Conservation (phyloP, 176 grass and related monocot genomes). For the Avena sativa region DNA sequence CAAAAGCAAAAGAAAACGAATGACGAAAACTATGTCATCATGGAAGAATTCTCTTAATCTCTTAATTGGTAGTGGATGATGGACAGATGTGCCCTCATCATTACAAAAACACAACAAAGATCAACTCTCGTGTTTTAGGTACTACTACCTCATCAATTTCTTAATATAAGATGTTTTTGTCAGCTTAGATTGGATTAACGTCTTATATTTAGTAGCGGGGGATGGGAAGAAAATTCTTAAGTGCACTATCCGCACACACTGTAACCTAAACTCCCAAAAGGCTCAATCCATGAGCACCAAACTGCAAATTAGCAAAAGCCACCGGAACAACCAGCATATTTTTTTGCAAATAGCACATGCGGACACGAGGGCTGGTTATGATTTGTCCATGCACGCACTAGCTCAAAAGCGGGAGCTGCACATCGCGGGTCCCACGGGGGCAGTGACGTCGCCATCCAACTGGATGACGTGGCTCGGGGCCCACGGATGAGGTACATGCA, state of each 20-base stretch:
- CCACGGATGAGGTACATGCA: background rate
- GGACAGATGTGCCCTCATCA: too few species aligned
- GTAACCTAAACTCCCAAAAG: background rate
- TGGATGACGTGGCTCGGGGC: constrained; percentile 34
- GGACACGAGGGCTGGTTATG: background rate
- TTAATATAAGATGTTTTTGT: too few species aligned
- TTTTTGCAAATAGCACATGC: background rate
- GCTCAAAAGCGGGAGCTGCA: background rate
- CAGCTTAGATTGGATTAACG: too few species aligned
- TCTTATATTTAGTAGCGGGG: too few species aligned
- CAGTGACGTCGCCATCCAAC: constrained; percentile 29
- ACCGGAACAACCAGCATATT: background rate
- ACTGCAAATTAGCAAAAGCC: background rate
- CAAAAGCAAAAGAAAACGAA: background rate
- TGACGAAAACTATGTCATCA: background rate
- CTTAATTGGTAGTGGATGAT: too few species aligned
- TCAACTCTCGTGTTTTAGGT: too few species aligned
- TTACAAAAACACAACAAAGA: too few species aligned
- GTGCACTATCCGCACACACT: background rate
- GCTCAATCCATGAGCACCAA: background rate
- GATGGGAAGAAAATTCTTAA: background rate
- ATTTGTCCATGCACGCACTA: background rate
- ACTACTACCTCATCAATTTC: too few species aligned
- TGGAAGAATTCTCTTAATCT: background rate
- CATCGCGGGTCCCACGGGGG: background rate